Base-by-base conservation (phyloP, 176 grass and related monocot genomes). In the Puccinellia tenuiflora region DNA sequence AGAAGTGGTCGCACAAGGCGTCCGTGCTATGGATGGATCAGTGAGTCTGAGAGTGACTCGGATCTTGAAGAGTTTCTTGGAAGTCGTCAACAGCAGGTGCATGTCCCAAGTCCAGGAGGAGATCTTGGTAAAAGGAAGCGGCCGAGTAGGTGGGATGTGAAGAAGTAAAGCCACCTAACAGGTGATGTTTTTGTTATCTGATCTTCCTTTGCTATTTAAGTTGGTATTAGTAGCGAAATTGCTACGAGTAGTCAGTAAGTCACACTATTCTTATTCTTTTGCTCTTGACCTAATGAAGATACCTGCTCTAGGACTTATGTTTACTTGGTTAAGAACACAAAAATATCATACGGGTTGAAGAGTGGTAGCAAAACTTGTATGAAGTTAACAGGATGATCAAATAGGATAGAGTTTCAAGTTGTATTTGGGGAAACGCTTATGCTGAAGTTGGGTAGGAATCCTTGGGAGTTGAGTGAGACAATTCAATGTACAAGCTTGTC, bases 11-110 rank as follows among this genome's bases (percentile, higher is more conserved):
- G 15, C 14, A 31, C 47, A 56, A 65, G 26, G 38, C 26, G 9
- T 1, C 60, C 79, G 0, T 76, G 85, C 37, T 82, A 68, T 68
- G 85, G 79, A 47, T 87, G 79, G 79, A 65, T 87, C 33, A 56
- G 26, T 14, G 79, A 87, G 15, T 80, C 60, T 10, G 78, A 66
- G 16, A 79, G 56, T 51, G 60, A 80, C 46, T 62, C 38, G 0
- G 55, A 78, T 2, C 35, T 71, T 22, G 86, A 83, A 18, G 63
- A 66, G 11, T 35, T 31, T 20, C 2, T 16, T 39, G 6, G n/a
- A 20, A 52, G 28, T 35, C 26, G 11, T 35, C 53, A 85, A 9
- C 53, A 60, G 60, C 29, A 0, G 63, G 63, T 67, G 33, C 63
- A 67, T 34, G 63, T 37, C 33, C 63, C 45, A 47, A 47, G 45